Evolutionary conservation across 768 basidiomycete genomes (phyloP).

Genomic region (Agrocybe chaxingu): DNA sequence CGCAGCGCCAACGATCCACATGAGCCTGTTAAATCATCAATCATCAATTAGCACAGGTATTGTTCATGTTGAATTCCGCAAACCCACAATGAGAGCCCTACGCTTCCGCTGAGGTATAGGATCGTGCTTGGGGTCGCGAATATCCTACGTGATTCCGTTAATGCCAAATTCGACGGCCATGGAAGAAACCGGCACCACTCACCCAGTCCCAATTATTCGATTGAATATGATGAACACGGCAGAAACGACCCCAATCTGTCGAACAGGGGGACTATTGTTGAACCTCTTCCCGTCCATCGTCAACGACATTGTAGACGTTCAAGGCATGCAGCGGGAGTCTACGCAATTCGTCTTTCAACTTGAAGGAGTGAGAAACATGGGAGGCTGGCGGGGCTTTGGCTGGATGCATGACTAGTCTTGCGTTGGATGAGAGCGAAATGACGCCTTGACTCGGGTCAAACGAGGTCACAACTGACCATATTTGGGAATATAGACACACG

Average conservation of each 20-base stretch:
- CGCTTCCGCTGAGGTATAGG: slow-evolving; percentile 33
- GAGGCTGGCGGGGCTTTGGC: no score
- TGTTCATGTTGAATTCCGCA: background rate
- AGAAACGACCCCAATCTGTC: slow-evolving; percentile 22
- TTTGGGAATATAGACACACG: no score
- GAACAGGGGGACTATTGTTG: background rate
- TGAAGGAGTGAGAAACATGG: no score
- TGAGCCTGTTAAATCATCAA: slow-evolving; percentile 18
- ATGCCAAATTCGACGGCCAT: background rate
- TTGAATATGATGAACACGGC: slow-evolving; percentile 44
- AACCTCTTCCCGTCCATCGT: no score
- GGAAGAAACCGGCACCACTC: slow-evolving; percentile 2
- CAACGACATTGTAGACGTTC: no score
- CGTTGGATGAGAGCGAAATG: no score
- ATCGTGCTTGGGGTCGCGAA: slow-evolving; percentile 40
- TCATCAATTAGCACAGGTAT: background rate
- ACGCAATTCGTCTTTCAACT: no score
- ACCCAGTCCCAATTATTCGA: slow-evolving; percentile 43
- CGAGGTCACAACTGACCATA: no score
- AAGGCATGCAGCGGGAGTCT: no score
- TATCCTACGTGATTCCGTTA: slow-evolving; percentile 17
- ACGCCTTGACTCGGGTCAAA: no score
- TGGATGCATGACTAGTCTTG: no score
- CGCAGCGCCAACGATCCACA: slow-evolving; percentile 38
- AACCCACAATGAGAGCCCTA: slow-evolving; percentile 33